Conservation (phyloP, 345 rosid genomes). For the Dipteronia dyeriana region DNA sequence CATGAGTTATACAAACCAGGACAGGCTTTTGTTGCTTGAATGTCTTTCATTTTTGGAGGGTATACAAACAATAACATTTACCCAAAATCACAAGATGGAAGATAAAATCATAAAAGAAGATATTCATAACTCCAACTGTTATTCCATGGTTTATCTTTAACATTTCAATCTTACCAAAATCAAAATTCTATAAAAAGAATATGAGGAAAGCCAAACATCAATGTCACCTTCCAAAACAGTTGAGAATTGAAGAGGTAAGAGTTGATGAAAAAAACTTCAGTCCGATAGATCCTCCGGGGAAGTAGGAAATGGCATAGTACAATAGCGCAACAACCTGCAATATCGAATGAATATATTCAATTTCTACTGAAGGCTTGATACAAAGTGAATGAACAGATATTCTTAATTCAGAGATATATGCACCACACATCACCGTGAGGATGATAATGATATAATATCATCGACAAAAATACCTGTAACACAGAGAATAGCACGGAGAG, state of each 20-base stretch:
- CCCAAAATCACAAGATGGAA: not conserved
- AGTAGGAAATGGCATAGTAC: constrained; percentile 51
- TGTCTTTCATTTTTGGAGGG: not conserved
- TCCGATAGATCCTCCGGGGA: constrained; percentile 55
- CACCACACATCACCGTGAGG: no score
- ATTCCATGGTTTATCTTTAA: not conserved
- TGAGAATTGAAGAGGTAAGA: constrained; percentile 36
- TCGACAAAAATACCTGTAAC: constrained; percentile 48
- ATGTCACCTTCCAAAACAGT: constrained; percentile 47
- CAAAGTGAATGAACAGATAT: not conserved
- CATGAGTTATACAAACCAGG: no score
- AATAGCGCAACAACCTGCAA: constrained; percentile 43
- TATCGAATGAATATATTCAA: constrained; percentile 16
- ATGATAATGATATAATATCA: no score
- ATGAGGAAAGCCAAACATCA: not conserved
- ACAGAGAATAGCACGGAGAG: constrained; percentile 68
- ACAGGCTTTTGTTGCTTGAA: no score
- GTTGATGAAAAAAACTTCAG: constrained; percentile 41
- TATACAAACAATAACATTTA: not conserved
- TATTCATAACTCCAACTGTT: not conserved
- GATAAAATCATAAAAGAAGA: not conserved
- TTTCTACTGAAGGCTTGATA: not conserved
- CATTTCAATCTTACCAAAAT: constrained; percentile 13
- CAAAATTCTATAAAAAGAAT: not conserved
- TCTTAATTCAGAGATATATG: no score